Conservation (phyloP, 2,329 filamentous ascomycete species). For the Aspergillus ochraceoroseus region DNA sequence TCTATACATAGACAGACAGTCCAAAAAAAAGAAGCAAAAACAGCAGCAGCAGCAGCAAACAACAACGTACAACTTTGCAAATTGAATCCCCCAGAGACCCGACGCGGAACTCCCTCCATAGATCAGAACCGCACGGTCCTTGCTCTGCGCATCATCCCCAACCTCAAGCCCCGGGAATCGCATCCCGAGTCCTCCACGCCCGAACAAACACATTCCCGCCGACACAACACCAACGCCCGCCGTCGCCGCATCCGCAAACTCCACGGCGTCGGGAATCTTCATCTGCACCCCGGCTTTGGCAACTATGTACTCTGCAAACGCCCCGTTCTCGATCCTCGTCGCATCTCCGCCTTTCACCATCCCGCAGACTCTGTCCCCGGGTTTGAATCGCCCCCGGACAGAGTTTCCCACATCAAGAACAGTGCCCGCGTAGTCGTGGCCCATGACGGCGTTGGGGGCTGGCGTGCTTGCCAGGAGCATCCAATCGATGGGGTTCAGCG, state of each 20-base stretch:
- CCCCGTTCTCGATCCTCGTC: constrained; percentile 26
- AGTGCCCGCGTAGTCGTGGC: constrained; percentile 7
- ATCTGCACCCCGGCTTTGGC: constrained; percentile 29
- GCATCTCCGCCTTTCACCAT: constrained; percentile 30
- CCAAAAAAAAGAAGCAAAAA: too few species aligned
- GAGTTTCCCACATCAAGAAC: constrained; percentile 1
- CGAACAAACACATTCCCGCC: constrained; percentile 7
- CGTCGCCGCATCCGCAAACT: constrained; percentile 31
- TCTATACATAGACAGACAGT: too few species aligned
- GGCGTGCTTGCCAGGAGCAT: constrained; percentile 1
- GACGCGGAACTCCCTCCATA: constrained; percentile 11
- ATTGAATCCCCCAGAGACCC: constrained; percentile 2
- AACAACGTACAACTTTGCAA: constrained; percentile 3
- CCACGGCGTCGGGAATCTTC: constrained; percentile 30
- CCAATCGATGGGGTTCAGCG: constrained; percentile 12
- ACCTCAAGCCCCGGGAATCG: neutral
- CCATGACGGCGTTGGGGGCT: constrained; percentile 3
- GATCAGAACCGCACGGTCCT: neutral
- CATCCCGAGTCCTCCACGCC: neutral
- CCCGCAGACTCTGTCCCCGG: constrained; percentile 37
- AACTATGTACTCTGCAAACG: constrained; percentile 37
- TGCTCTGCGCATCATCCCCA: neutral
- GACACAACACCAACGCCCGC: constrained; percentile 29
- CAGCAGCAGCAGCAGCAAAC: too few species aligned
- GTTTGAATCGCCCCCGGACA: constrained; percentile 10